Conservation (phyloP, 306 rosid species). For the Pyrus bretschneideri region DNA sequence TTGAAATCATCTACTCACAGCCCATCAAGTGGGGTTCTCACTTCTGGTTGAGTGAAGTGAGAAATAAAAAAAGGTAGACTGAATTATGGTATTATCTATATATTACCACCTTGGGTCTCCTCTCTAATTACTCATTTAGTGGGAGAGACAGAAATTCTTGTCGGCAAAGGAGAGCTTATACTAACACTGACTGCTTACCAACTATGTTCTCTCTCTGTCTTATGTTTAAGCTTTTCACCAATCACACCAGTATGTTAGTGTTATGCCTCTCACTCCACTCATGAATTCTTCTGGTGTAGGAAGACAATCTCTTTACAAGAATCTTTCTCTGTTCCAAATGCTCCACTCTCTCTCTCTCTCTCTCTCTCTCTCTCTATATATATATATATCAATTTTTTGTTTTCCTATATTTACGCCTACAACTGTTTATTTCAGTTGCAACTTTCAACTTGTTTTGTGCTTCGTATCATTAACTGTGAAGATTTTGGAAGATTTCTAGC, state of each 20-base stretch:
- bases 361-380: too few relatives aligned
- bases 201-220: too few relatives aligned
- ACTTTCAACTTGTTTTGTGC: not conserved
- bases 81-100: constrained; percentile 24
- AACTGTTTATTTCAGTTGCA: not conserved
- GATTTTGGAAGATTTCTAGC: not conserved
- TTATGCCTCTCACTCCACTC: constrained; percentile 28
- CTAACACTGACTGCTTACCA: constrained; percentile 38
- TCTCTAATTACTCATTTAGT: constrained; percentile 39
- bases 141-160: constrained; percentile 51
- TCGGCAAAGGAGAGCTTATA: constrained; percentile 36
- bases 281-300: constrained; percentile 29
- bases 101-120: not conserved
- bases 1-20: constrained; percentile 24
- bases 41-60: constrained; percentile 17
- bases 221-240: too few relatives aligned
- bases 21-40: constrained; percentile 24
- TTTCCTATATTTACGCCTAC: not conserved
- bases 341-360: constrained; percentile 9
- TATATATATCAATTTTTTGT: constrained; percentile 10
- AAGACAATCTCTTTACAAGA: constrained; percentile 65
- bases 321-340: constrained; percentile 48
- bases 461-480: too few relatives aligned
- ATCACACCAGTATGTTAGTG: too few relatives aligned
- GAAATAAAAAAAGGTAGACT: constrained; percentile 18